Evolutionary conservation across 148 eudicot genomes (phyloP), one percentile per base, ranked within the genome.

Genomic region (Chenopodium quinoa): DNA sequence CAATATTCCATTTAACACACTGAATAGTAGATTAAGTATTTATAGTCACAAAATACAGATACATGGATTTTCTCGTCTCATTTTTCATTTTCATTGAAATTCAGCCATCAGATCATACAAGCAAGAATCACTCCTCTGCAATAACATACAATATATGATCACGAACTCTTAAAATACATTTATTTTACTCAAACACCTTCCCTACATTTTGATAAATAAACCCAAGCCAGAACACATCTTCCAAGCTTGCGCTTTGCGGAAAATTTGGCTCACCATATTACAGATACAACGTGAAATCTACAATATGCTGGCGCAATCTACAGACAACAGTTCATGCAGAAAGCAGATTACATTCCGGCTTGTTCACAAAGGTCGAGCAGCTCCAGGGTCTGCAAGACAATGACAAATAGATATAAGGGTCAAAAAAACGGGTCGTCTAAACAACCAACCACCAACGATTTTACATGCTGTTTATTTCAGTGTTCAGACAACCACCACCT

Each of bases 351-450:
- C 75, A 85, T 83, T 63, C 93, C 90, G 19, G 92, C 93, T 88
- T 92, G 98, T 85, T 96, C 99, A 79, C 99, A 96, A n/a, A 96
- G 98, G 84, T 96, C 99, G 62, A 96, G 87, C 88, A 96, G 88
- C 90, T 89, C 93, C 71, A 96, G 87, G 54, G 99, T 96, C 99
- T 96, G 94, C 85, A 90, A 68, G 62, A 48, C 60, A 44, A 48
- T 27, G 14, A 23, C 58, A 73, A 22, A 48, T 0, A 25, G 7
- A 47, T 58, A 73, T 23, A n/a, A 73, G 25, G 25, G 73, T 44
- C 11, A 40, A 32, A 76, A 20, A 13, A 19, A 58, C 0, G 7
- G 62, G 62, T n/a, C 7, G 4, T 66, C 13, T 10, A 23, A 66
- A 34, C 34, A 66, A 23, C 27, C 70, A 4, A 9, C 32, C 31